Evolutionary conservation across 192 early-diverging fungal species (phyloP).

Genomic region (Entomortierella parvispora): DNA sequence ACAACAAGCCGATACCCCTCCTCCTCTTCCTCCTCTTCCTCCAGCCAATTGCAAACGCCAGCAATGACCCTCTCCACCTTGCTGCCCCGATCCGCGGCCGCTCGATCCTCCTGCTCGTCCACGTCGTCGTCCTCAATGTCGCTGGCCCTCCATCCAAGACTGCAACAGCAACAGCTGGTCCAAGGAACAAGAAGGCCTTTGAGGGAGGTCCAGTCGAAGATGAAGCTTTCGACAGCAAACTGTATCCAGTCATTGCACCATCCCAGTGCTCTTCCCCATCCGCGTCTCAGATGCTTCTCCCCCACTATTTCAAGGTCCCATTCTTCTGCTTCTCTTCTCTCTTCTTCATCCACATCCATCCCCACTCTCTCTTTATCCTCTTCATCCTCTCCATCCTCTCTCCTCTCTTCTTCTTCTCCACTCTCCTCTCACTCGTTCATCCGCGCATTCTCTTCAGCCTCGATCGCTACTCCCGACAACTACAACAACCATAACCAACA

Average conservation of each 20-base stretch:
- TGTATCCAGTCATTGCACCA: constrained; percentile 4
- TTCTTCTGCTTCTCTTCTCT: not conserved
- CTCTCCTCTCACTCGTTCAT: not conserved
- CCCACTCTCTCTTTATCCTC: constrained; percentile 1
- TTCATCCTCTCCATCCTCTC: not conserved
- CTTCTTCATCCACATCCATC: constrained; percentile 2
- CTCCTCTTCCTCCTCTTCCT: too few species aligned
- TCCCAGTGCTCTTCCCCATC: constrained; percentile 2
- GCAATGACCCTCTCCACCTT: constrained; percentile 24
- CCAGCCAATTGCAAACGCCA: constrained; percentile 3
- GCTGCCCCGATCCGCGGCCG: constrained; percentile 30
- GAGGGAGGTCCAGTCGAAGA: too few species aligned
- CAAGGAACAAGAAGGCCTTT: not conserved
- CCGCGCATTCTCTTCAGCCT: constrained; percentile 24
- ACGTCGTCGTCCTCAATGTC: not conserved
- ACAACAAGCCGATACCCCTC: not conserved
- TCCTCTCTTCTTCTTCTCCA: not conserved
- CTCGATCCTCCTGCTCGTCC: constrained; percentile 5
- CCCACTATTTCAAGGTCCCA: constrained; percentile 9
- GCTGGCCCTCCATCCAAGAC: not conserved
- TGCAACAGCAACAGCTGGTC: constrained; percentile 1
- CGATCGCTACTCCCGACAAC: constrained; percentile 12
- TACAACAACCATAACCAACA: not conserved
- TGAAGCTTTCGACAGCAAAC: too few species aligned
- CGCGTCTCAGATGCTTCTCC: not conserved